These are phyloP conservation scores for Punica granatum DNA, from an alignment of 345 rosid species.

Conservation along the genomic window DNA sequence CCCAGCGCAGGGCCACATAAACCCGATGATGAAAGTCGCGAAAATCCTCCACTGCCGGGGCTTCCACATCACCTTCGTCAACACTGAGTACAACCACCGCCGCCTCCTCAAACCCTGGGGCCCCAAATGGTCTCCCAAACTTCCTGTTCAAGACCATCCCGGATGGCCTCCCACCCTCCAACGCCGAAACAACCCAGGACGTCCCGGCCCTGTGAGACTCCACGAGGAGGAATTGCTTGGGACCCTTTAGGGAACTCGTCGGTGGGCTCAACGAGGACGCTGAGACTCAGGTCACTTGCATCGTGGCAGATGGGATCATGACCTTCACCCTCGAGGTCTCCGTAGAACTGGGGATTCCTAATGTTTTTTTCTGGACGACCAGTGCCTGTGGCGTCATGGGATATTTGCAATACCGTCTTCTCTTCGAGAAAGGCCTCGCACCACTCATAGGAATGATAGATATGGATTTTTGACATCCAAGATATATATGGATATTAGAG, in stretches of 20 bases:
- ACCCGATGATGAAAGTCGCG: slow-evolving; percentile 23
- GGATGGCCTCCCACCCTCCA: slow-evolving; percentile 25
- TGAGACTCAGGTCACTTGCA: slow-evolving; percentile 24
- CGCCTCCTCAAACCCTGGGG: slow-evolving; percentile 22
- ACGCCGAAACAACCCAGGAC: slow-evolving; percentile 17
- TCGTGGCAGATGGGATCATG: slow-evolving; percentile 35
- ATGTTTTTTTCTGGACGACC: slow-evolving; percentile 17
- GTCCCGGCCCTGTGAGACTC: slow-evolving; percentile 13
- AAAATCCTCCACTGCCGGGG: slow-evolving; percentile 24
- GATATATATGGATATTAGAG: too few species aligned
- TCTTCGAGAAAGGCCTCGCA: slow-evolving; percentile 1
- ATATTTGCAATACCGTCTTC: background rate
- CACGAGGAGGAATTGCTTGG: slow-evolving; percentile 5
- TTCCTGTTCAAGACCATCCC: slow-evolving; percentile 22
- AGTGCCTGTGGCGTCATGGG: slow-evolving; percentile 11
- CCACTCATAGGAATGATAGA: slow-evolving; percentile 8
- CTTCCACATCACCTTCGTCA: slow-evolving; percentile 25
- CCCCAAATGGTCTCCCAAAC: slow-evolving; percentile 12
- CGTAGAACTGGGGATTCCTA: slow-evolving; percentile 20
- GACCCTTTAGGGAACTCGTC: slow-evolving; percentile 9
- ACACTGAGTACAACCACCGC: slow-evolving; percentile 19
- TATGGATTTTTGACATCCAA: too few species aligned
- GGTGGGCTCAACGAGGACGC: background rate
- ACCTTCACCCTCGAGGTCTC: slow-evolving; percentile 6
- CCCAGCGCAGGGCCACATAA: slow-evolving; percentile 32